Evolutionary conservation across 1,284 basidiomycete species (phyloP).

Genomic region (Trichosporon sp.): DNA sequence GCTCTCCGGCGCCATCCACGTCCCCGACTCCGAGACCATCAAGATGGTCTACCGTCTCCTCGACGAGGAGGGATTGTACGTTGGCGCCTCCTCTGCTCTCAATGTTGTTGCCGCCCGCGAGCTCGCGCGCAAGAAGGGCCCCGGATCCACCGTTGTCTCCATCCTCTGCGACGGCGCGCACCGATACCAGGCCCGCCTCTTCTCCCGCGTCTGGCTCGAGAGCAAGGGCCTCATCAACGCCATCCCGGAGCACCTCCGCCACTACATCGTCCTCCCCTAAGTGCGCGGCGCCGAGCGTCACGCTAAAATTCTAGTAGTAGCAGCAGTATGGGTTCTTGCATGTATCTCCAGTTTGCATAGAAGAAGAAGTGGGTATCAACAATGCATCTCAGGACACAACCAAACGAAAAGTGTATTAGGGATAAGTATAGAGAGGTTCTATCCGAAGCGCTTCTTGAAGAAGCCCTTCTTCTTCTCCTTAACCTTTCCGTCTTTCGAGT

Average conservation of each 20-base stretch:
- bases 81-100: slow-evolving; percentile 93
- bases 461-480: slow-evolving; percentile 67
- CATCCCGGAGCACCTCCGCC: slow-evolving; percentile 78
- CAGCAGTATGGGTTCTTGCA: slow-evolving; percentile 9
- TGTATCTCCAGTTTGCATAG: slow-evolving; percentile 14
- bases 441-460: slow-evolving; percentile 63
- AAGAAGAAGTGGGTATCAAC: not conserved
- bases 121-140: slow-evolving; percentile 80
- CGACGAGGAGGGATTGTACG: slow-evolving; percentile 89
- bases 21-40: slow-evolving; percentile 88
- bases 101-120: slow-evolving; percentile 94
- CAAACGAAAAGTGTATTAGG: not conserved
- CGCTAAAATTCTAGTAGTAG: slow-evolving; percentile 6
- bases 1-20: slow-evolving; percentile 78
- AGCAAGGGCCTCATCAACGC: slow-evolving; percentile 76
- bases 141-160: slow-evolving; percentile 79
- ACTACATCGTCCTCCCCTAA: slow-evolving; percentile 78
- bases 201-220: slow-evolving; percentile 92
- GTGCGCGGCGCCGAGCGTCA: too few species aligned
- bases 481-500: slow-evolving; percentile 52
- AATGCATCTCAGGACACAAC: slow-evolving; percentile 12
- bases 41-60: slow-evolving; percentile 91
- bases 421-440: too few species aligned
- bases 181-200: slow-evolving; percentile 87
- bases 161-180: slow-evolving; percentile 55